Conservation (phyloP, 2,329 filamentous ascomycete species). For the Verticillium tricorpus region DNA sequence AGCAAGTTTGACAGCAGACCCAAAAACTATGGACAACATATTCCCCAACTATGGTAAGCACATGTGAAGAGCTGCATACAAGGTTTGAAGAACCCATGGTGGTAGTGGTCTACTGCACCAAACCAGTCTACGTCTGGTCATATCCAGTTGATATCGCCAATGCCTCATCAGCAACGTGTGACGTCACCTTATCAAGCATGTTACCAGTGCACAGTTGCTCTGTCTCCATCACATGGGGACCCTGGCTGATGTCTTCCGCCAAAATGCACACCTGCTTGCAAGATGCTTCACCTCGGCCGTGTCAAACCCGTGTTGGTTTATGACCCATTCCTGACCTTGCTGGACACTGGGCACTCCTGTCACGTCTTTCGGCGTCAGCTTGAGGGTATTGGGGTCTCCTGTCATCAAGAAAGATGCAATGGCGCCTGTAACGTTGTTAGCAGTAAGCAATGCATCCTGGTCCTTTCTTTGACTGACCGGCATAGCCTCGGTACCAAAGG, state of each 20-base stretch:
- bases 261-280: constrained; percentile 46
- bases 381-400: constrained; percentile 53
- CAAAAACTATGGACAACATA: no score
- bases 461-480: constrained; percentile 7
- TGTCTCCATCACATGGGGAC: constrained; percentile 35
- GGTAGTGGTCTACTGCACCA: no score
- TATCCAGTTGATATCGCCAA: no score
- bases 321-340: constrained; percentile 43
- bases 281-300: constrained; percentile 32
- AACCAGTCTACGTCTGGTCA: no score
- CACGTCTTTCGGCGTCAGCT: constrained; percentile 40
- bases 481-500: constrained; percentile 51
- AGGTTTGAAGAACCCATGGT: no score
- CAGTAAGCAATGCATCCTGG: constrained; percentile 2
- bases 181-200: no score
- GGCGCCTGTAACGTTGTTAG: constrained; percentile 35
- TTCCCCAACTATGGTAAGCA: no score
- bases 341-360: constrained; percentile 39
- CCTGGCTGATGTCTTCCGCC: constrained; percentile 38
- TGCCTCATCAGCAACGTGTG: no score
- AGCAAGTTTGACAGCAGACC: no score
- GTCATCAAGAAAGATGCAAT: constrained; percentile 58
- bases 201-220: no score
- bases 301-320: constrained; percentile 38
- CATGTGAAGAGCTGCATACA: no score